Percentiles rank a stretch among this genome's conserved stretches.
phyloP scores from a whole-genome alignment of 306 rosid species.

The Corylus avellana region DNA sequence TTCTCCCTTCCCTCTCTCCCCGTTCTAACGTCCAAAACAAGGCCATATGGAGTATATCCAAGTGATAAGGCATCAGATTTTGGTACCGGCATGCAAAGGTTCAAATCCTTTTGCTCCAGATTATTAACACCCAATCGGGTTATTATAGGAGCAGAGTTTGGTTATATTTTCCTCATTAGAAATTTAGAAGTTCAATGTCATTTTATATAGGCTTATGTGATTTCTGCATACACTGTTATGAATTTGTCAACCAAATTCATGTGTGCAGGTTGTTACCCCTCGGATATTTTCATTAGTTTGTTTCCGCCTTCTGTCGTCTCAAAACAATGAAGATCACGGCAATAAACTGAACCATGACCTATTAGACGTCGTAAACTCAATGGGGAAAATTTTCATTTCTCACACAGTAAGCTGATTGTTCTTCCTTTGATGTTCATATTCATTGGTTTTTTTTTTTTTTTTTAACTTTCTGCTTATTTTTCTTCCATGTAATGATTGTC shows the following conservation, averaged over 20 bases:
- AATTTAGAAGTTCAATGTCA: not conserved
- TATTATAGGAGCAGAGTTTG: not conserved
- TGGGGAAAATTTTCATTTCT: constrained; percentile 71
- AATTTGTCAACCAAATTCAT: constrained; percentile 14
- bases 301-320: constrained; percentile 68
- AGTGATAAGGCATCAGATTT: too few species aligned
- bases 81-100: too few species aligned
- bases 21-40: too few species aligned
- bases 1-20: too few species aligned
- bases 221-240: constrained; percentile 1
- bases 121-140: too few species aligned
- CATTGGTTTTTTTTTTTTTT: not conserved
- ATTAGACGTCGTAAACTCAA: constrained; percentile 65
- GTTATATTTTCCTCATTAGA: not conserved
- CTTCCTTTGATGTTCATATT: not conserved
- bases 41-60: too few species aligned
- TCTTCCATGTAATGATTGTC: not conserved
- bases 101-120: too few species aligned
- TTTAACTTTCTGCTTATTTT: constrained; percentile 6
- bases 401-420: constrained; percentile 69
- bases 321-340: constrained; percentile 45
- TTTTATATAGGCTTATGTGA: constrained; percentile 8
- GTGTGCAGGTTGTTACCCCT: constrained; percentile 61
- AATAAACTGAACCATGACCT: constrained; percentile 62
- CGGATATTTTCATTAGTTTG: constrained; percentile 81